Conservation (phyloP, 306 rosid genomes). For the Luffa acutangula region DNA sequence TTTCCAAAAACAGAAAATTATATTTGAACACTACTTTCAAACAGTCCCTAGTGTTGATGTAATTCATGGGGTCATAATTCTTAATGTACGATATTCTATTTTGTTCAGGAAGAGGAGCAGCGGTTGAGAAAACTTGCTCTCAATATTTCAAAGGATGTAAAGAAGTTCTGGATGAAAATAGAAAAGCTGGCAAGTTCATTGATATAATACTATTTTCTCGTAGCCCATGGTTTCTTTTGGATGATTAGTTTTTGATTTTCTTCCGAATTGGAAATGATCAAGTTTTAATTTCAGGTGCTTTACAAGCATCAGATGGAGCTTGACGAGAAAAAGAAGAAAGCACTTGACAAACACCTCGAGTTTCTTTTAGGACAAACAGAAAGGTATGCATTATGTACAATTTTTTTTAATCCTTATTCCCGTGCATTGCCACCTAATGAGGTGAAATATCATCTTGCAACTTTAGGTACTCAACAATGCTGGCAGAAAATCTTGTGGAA, state of each 20-base stretch:
- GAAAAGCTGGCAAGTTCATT: slow-evolving; percentile 77
- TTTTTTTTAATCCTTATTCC: background rate
- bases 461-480: slow-evolving; percentile 90
- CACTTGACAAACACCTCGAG: slow-evolving; percentile 95
- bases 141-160: slow-evolving; percentile 90
- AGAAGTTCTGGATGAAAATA: slow-evolving; percentile 95
- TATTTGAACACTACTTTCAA: background rate
- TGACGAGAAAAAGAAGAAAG: slow-evolving; percentile 90
- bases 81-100: slow-evolving; percentile 7
- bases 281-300: slow-evolving; percentile 55
- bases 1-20: background rate
- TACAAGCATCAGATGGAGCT: slow-evolving; percentile 97
- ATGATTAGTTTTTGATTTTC: background rate
- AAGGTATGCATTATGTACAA: slow-evolving; percentile 30
- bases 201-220: background rate
- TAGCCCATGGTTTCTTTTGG: background rate
- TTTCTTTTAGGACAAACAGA: slow-evolving; percentile 98
- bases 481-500: slow-evolving; percentile 95
- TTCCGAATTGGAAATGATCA: background rate
- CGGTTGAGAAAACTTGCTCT: slow-evolving; percentile 85
- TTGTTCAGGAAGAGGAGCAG: slow-evolving; percentile 85
- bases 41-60: background rate
- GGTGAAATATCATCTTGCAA: slow-evolving; percentile 15
- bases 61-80: background rate
- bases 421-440: background rate